Conservation (phyloP, 352 stramenopile species). For the Globisporangium spinosum region DNA sequence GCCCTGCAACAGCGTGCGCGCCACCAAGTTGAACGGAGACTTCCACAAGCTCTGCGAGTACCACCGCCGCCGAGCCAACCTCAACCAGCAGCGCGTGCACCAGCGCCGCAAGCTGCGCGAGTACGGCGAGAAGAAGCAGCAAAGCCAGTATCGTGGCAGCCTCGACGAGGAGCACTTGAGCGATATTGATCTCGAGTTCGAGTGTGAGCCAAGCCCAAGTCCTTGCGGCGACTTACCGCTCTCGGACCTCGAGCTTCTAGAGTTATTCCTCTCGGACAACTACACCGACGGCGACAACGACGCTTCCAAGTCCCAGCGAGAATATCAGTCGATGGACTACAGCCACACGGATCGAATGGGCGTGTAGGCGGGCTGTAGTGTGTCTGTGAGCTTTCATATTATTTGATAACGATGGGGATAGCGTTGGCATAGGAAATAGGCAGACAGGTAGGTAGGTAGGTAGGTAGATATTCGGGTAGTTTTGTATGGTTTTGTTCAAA, state of each 20-base stretch:
- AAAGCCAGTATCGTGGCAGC: neutral
- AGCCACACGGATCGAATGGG: neutral
- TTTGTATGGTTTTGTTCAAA: neutral
- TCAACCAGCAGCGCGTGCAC: constrained; percentile 37
- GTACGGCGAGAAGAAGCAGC: neutral
- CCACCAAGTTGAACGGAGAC: constrained; percentile 44
- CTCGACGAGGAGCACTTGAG: constrained; percentile 3
- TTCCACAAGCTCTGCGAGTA: constrained; percentile 39
- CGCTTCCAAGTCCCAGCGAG: neutral
- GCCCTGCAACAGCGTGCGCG: constrained; percentile 29
- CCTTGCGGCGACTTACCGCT: constrained; percentile 15
- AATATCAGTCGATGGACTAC: neutral
- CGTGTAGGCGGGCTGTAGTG: neutral
- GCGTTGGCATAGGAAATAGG: neutral
- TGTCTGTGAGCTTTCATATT: neutral
- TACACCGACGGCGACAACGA: neutral
- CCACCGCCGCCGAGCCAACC: constrained; percentile 38
- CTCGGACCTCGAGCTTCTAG: constrained; percentile 14
- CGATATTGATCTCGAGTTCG: constrained; percentile 15
- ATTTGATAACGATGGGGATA: neutral
- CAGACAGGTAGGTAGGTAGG: neutral
- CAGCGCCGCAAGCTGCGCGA: constrained; percentile 21
- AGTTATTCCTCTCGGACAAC: constrained; percentile 17
- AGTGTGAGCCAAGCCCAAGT: constrained; percentile 16
- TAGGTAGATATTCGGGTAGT: neutral